Evolutionary conservation across 768 basidiomycete species (phyloP).

Genomic region (Lentinula guzmanii): DNA sequence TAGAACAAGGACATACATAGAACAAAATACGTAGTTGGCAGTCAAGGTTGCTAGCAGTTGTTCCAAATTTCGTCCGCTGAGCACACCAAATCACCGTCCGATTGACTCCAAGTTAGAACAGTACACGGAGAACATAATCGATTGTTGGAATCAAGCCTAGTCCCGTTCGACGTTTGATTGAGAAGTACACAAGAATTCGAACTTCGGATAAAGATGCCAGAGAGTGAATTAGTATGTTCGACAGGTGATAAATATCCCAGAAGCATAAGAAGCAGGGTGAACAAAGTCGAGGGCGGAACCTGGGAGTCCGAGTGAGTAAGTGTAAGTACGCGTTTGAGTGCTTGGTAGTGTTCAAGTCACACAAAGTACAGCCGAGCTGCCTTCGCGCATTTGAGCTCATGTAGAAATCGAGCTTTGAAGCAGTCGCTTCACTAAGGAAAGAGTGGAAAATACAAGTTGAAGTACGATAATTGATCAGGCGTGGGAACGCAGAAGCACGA

Average conservation of each 20-base stretch:
- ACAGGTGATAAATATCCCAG: neutral
- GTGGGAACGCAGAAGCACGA: neutral
- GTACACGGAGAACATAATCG: neutral
- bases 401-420: too few species aligned
- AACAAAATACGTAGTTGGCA: too few species aligned
- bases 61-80: neutral
- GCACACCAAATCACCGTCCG: neutral
- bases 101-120: neutral
- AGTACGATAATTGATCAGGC: too few species aligned
- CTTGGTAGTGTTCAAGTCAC: too few species aligned
- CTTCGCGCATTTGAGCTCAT: too few species aligned
- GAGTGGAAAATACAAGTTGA: too few species aligned
- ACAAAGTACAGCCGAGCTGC: too few species aligned
- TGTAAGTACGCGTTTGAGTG: too few species aligned
- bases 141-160: neutral
- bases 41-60: neutral
- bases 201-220: neutral
- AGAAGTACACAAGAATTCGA: neutral
- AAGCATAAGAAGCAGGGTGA: neutral
- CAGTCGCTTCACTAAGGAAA: too few species aligned
- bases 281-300: too few species aligned
- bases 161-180: neutral
- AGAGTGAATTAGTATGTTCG: neutral
- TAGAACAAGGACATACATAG: too few species aligned
- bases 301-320: too few species aligned